Evolutionary conservation across 1,284 basidiomycete genomes (phyloP).

Genomic region (Moesziomyces sp.): DNA sequence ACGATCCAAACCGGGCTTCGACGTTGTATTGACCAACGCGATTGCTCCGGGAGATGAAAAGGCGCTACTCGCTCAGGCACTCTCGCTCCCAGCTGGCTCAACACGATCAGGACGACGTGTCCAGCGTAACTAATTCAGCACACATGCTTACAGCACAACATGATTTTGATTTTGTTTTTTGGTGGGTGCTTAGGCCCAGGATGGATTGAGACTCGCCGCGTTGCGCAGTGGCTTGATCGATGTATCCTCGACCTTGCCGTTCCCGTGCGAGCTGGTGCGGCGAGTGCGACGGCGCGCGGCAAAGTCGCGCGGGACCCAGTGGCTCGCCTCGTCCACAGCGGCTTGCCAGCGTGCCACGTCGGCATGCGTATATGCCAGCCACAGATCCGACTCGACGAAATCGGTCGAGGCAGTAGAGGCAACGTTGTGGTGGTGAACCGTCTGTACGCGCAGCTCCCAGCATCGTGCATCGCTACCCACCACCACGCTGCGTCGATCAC

Average conservation of each 20-base stretch:
- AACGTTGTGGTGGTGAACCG: conserved; percentile 25
- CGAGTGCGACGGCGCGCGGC: conserved; percentile 13
- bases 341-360: conserved; percentile 32
- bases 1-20: conserved; percentile 35
- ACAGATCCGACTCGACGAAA: conserved; percentile 46
- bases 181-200: conserved; percentile 17
- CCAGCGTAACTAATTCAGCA: conserved; percentile 9
- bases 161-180: conserved; percentile 1
- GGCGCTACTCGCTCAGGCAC: conserved; percentile 37
- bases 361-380: conserved; percentile 34
- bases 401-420: conserved; percentile 7
- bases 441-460: conserved; percentile 42
- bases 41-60: conserved; percentile 55
- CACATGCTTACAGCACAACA: neutral
- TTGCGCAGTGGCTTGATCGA: conserved; percentile 17
- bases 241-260: neutral
- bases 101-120: conserved; percentile 44
- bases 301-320: conserved; percentile 35
- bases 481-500: conserved; percentile 15
- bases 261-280: neutral
- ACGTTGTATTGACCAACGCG: conserved; percentile 34
- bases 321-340: conserved; percentile 29
- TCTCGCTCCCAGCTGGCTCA: conserved; percentile 37
- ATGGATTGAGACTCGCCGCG: conserved; percentile 24
- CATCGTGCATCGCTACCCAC: conserved; percentile 24